Evolutionary conservation across 345 rosid genomes (phyloP), one percentile per base, ranked within the genome.

Genomic region (Arabis alpina): DNA sequence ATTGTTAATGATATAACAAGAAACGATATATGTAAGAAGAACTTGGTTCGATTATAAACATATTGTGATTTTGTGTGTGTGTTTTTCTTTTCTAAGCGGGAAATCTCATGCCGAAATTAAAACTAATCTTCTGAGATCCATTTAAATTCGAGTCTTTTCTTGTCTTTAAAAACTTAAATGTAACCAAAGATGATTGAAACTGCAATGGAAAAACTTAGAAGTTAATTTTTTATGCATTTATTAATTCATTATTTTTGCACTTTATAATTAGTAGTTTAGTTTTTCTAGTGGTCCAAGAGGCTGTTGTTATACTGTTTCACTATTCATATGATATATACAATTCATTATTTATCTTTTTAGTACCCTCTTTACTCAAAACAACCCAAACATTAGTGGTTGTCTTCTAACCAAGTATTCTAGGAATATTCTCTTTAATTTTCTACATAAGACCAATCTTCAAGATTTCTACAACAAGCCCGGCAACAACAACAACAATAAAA

Each of bases 391-490:
- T 47, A 60, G 34, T 34, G 68, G 63, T 74, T 64, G 63, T 74
- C 78, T 62, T 51, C 68, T 67, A 67, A 58, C 72, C 19, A 19
- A 58, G 55, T 59, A 74, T 50, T 59, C 49, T 66, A 32, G 25
- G 62, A 60, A 67, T 67, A 74, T 60, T 47, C 73, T 74, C 63
- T 52, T 61, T 59, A 50, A 12, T 37, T 58, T 67, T 60, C 73
- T 74, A 42, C 73, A 60, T 65, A 66, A 58, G 67, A 58, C 77
- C 55, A 66, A 23, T 41, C 61, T 66, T 59, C 54, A 59, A 42
- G 11, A 58, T 42, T 58, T 58, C 66, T 66, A 74, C 77, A 74
- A 74, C 55, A 59, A 66, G 72, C 66, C 68, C 55, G 61, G 77
- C 77, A 73, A 58, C 23, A 15, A 58, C 36, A 48, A 30, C 27